Base-by-base conservation (phyloP, 768 basidiomycete species). In the Boletus edulis region DNA sequence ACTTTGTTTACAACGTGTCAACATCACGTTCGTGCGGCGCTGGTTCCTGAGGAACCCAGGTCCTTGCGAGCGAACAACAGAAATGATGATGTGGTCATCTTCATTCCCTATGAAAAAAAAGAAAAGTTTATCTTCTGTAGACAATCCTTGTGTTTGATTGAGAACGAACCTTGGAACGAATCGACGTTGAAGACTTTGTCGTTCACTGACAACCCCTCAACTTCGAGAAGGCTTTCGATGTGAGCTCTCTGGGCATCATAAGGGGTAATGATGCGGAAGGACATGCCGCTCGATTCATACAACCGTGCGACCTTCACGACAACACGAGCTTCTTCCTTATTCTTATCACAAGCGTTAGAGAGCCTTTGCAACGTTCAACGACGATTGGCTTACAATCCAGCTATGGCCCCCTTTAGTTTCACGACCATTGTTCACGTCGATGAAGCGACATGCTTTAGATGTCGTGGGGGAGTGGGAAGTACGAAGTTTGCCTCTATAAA, bases 1-100 rank as follows among this genome's bases (percentile, higher is more conserved):
- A 35, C 82, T 83, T 46, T 69, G 66, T 67, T 85, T 86, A 74
- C 85, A 91, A 20, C 89, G 80, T 32, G 86, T 87, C 32, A 92
- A 77, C 89, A 93, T 90, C 42, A 93, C 91, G 80, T 93, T 93
- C 45, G 85, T 87, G 6, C 91, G 78, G 11, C 85, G 77, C 7
- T 77, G 52, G 60, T 81, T 84, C 14, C 65, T 71, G 20, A 93
- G 72, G 60, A 94, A 94, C 13, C 91, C 91, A n/a, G 81, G 68
- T 15, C 68, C 73, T 5, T 69, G 57, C 1, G 87, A 76, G 20
- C 87, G 77, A 10, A 89, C 87, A 7, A 87, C 61, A 6, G 88
- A 91, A 34, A 91, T 71, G 49, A 91, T 79, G 50, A 91, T 84
- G 42, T 80, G 78, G 46, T 92, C 84, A 51, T 84, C 85, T 66